Evolutionary conservation across 2,329 filamentous ascomycete species (phyloP).

Genomic region (Claviceps spartinae): DNA sequence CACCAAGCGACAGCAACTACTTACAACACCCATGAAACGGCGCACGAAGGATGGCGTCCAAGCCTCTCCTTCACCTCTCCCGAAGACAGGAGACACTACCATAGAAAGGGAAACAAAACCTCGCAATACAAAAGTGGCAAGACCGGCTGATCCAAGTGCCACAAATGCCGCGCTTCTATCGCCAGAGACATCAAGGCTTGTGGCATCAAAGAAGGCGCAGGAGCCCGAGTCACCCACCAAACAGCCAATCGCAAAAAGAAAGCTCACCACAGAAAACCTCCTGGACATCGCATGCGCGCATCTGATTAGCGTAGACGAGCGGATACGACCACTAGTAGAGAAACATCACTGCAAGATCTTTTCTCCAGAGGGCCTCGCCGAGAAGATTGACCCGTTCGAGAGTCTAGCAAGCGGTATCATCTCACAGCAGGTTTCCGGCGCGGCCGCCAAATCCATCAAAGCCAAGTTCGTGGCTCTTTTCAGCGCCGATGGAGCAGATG

Average conservation of each 20-base stretch:
- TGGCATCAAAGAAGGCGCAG: slow-evolving; percentile 33
- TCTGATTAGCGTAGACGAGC: slow-evolving; percentile 58
- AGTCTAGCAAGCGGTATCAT: slow-evolving; percentile 78
- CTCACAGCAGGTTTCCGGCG: slow-evolving; percentile 89
- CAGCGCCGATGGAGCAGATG: slow-evolving; percentile 22
- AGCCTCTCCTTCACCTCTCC: slow-evolving; percentile 24
- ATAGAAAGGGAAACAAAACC: slow-evolving; percentile 23
- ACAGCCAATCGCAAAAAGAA: slow-evolving; percentile 10
- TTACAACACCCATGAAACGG: slow-evolving; percentile 20
- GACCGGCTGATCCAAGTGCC: slow-evolving; percentile 47
- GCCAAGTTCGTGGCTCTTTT: slow-evolving; percentile 72
- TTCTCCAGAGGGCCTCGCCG: slow-evolving; percentile 65
- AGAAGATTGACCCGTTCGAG: slow-evolving; percentile 79
- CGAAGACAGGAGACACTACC: slow-evolving; percentile 27
- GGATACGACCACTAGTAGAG: slow-evolving; percentile 58
- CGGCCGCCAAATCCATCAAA: slow-evolving; percentile 81
- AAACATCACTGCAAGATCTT: slow-evolving; percentile 68
- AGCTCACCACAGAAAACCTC: slow-evolving; percentile 54
- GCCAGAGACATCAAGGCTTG: slow-evolving; percentile 51
- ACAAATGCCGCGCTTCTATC: slow-evolving; percentile 63
- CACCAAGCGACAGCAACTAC: slow-evolving; percentile 8
- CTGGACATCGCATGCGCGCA: slow-evolving; percentile 64
- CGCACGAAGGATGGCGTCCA: slow-evolving; percentile 11
- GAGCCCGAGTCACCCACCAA: slow-evolving; percentile 33
- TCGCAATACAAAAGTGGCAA: slow-evolving; percentile 28